phyloP scores from a whole-genome alignment of 306 rosid species.

The Cicer judaicum region DNA sequence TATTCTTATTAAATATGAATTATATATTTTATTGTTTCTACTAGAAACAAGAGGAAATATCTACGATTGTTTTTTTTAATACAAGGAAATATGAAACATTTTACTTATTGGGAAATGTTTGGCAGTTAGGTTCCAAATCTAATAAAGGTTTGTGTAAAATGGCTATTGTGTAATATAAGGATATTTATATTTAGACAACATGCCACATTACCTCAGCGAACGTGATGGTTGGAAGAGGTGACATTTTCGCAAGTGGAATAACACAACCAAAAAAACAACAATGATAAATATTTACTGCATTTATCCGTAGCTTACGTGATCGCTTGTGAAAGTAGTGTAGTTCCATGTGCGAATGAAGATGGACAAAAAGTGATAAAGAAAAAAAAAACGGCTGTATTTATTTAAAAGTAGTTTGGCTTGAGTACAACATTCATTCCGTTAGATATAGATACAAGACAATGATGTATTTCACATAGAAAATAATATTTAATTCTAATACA shows the following conservation, averaged over 20 bases:
- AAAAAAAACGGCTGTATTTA: neutral
- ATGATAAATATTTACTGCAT: conserved; percentile 41
- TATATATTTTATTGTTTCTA: too few relatives aligned
- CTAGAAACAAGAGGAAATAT: too few relatives aligned
- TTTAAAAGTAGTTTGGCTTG: conserved; percentile 10
- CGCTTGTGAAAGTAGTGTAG: neutral
- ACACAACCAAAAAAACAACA: neutral
- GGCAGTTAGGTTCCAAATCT: conserved; percentile 36
- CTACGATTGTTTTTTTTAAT: too few relatives aligned
- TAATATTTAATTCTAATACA: neutral
- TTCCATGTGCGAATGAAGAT: neutral
- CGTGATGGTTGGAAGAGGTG: conserved; percentile 30
- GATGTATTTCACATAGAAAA: neutral
- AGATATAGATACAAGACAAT: neutral
- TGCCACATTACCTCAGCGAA: conserved; percentile 38
- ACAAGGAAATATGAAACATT: too few relatives aligned
- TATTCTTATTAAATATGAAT: too few relatives aligned
- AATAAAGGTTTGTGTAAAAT: conserved; percentile 4
- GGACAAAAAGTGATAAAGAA: neutral
- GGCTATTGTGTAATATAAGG: conserved; percentile 19
- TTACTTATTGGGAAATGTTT: neutral
- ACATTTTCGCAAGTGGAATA: conserved; percentile 32
- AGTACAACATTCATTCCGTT: neutral
- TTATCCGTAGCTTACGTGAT: conserved; percentile 44
- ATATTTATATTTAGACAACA: conserved; percentile 36